Conservation (phyloP, 2,329 filamentous ascomycete species). For the Lasiodiplodia sp. region DNA sequence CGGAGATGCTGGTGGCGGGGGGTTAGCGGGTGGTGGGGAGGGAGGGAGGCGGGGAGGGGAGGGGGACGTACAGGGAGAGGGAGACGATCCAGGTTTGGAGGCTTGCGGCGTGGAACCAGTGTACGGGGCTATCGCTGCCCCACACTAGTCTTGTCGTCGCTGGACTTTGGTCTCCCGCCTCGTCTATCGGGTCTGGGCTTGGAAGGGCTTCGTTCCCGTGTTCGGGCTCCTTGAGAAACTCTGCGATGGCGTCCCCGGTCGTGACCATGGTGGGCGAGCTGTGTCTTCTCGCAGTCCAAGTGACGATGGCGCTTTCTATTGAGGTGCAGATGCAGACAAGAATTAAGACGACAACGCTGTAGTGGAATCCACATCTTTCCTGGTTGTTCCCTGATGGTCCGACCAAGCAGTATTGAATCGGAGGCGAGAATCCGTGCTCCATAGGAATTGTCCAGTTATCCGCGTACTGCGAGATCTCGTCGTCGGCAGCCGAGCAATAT, state of each 20-base stretch:
- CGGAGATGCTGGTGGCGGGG: not conserved
- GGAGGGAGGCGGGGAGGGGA: too few species aligned
- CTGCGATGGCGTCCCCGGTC: constrained; percentile 39
- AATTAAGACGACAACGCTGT: not conserved
- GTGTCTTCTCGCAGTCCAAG: not conserved
- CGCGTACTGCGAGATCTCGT: not conserved
- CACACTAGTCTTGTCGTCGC: not conserved
- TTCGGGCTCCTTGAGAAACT: constrained; percentile 37
- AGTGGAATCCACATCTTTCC: not conserved
- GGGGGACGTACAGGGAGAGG: not conserved
- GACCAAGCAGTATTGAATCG: not conserved
- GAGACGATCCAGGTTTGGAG: not conserved
- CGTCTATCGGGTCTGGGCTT: not conserved
- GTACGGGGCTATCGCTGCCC: not conserved
- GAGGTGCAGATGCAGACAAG: not conserved
- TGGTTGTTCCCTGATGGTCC: not conserved
- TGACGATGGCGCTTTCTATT: not conserved
- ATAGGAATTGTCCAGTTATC: not conserved
- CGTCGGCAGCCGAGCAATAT: not conserved
- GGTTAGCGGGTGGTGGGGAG: not conserved
- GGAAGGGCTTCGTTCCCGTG: constrained; percentile 27
- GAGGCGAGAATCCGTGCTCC: not conserved
- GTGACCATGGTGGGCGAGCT: constrained; percentile 32
- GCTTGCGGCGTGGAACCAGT: not conserved
- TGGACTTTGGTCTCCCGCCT: not conserved